Percentiles rank a stretch among this genome's conserved stretches.
phyloP scores from a whole-genome alignment of 129 eudicot genomes.

The Lactuca sativa region DNA sequence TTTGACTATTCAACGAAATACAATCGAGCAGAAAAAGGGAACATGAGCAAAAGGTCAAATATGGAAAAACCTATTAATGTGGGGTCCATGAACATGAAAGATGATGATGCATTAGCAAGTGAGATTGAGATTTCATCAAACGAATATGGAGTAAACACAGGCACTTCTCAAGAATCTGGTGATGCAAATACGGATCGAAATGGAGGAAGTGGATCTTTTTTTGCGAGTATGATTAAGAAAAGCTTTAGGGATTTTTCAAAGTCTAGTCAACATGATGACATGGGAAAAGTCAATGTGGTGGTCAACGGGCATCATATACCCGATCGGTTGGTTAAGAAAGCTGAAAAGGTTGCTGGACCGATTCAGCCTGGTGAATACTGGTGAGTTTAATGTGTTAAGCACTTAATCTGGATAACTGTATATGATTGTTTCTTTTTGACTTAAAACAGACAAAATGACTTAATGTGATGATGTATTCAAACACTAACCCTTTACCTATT shows the following conservation, averaged over 20 bases:
- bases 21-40: constrained; percentile 63
- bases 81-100: constrained; percentile 34
- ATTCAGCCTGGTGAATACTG: constrained; percentile 87
- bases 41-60: constrained; percentile 56
- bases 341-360: constrained; percentile 84
- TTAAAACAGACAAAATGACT: too few species aligned
- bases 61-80: constrained; percentile 41
- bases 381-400: constrained; percentile 38
- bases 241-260: constrained; percentile 57
- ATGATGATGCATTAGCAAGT: constrained; percentile 60
- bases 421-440: too few species aligned
- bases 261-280: constrained; percentile 47
- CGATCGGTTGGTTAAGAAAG: constrained; percentile 71
- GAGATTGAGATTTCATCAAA: constrained; percentile 76
- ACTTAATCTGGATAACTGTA: background rate
- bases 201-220: constrained; percentile 52
- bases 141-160: constrained; percentile 69
- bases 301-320: constrained; percentile 85
- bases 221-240: constrained; percentile 61
- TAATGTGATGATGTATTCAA: too few species aligned
- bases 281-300: constrained; percentile 48
- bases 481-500: too few species aligned
- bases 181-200: constrained; percentile 47
- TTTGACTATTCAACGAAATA: constrained; percentile 66
- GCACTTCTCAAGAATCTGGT: constrained; percentile 63